phyloP scores from a whole-genome alignment of 495 filamentous ascomycete genomes.

The Penicilliopsis zonata region DNA sequence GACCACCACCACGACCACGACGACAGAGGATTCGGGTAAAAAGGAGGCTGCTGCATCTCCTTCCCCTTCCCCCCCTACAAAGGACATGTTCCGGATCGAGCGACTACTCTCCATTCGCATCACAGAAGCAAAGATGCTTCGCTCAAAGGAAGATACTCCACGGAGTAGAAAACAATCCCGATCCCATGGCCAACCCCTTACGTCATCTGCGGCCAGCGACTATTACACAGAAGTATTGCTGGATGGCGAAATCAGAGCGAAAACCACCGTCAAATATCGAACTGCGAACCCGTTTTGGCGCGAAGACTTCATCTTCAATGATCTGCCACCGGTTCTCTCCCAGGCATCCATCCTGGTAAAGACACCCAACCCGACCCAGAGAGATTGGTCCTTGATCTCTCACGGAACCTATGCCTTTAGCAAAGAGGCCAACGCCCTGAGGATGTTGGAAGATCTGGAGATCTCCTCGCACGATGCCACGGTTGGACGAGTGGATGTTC shows the following conservation, averaged over 20 bases:
- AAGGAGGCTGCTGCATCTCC: no score
- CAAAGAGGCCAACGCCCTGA: constrained; percentile 29
- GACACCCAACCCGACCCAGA: constrained; percentile 39
- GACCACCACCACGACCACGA: constrained; percentile 6
- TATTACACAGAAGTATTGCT: constrained; percentile 90
- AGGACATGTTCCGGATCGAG: constrained; percentile 57
- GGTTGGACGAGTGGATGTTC: constrained; percentile 69
- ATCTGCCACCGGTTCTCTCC: constrained; percentile 70
- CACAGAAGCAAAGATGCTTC: constrained; percentile 46
- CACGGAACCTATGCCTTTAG: constrained; percentile 32
- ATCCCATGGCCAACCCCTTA: constrained; percentile 19
- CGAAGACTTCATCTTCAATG: constrained; percentile 78
- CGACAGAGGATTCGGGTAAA: no score
- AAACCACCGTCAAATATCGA: constrained; percentile 71
- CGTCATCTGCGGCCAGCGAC: constrained; percentile 21
- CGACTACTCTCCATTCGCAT: constrained; percentile 45
- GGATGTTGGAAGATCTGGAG: constrained; percentile 37
- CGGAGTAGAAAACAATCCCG: constrained; percentile 29
- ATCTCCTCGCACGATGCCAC: constrained; percentile 43
- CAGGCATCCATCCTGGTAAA: constrained; percentile 77
- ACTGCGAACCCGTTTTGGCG: constrained; percentile 88
- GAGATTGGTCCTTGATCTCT: constrained; percentile 40
- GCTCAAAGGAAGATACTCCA: constrained; percentile 17
- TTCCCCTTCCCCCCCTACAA: no score
- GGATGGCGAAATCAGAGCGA: constrained; percentile 78